Evolutionary conservation across 164 flowering plant species (phyloP).

Genomic region (Platanus orientalis): DNA sequence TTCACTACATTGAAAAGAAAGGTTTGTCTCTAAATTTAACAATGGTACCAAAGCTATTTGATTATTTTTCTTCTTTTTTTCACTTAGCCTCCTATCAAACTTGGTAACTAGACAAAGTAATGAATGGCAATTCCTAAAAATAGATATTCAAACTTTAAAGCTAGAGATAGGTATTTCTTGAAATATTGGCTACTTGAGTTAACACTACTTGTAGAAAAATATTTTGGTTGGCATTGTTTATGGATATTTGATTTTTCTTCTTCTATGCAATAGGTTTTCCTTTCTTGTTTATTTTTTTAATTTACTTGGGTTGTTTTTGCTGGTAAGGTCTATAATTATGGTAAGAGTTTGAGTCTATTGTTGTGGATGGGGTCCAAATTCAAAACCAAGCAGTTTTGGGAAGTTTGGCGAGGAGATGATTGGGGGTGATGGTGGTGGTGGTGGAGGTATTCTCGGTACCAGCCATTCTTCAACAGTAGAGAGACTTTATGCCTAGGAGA

Average conservation of each 20-base stretch:
- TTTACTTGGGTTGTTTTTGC: not conserved
- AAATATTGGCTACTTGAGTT: too few relatives aligned
- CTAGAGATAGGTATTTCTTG: too few relatives aligned
- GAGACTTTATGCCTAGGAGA: conserved; percentile 95
- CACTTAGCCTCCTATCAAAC: too few relatives aligned
- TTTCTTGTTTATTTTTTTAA: not conserved
- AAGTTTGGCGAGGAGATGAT: conserved; percentile 37
- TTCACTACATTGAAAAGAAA: too few relatives aligned
- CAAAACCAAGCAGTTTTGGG: conserved; percentile 46
- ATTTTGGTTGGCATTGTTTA: too few relatives aligned
- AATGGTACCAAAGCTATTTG: too few relatives aligned
- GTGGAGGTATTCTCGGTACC: conserved; percentile 16
- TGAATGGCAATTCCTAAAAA: too few relatives aligned
- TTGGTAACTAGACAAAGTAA: too few relatives aligned
- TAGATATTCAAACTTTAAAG: too few relatives aligned
- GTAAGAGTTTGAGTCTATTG: conserved; percentile 57
- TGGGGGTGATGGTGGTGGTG: conserved; percentile 20
- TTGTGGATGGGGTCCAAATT: conserved; percentile 57
- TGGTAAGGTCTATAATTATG: conserved; percentile 60
- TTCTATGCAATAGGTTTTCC: not conserved
- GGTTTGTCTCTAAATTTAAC: too few relatives aligned
- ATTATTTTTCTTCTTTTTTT: too few relatives aligned
- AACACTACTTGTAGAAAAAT: too few relatives aligned
- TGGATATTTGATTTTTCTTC: not conserved
- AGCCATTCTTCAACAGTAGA: conserved; percentile 86